These are phyloP conservation scores for Imleria badia DNA, from an alignment of 768 basidiomycete genomes.

Conservation along the genomic window DNA sequence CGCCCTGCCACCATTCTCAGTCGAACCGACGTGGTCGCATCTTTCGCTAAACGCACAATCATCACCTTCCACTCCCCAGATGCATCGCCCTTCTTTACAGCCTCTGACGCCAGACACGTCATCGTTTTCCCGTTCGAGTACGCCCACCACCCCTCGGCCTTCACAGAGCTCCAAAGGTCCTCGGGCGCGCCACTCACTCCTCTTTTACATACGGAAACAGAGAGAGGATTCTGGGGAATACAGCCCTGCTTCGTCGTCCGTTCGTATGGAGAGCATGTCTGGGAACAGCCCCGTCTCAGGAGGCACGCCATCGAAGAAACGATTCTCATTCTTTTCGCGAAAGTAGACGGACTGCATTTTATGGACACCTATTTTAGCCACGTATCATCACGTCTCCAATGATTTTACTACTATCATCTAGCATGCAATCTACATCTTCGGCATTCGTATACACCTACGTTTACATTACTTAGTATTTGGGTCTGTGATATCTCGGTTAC, in stretches of 20 bases:
- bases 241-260: conserved; percentile 27
- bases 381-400: conserved; percentile 16
- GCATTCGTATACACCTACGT: conserved; percentile 9
- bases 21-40: conserved; percentile 21
- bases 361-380: conserved; percentile 13
- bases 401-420: conserved; percentile 17
- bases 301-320: conserved; percentile 19
- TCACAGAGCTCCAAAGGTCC: conserved; percentile 28
- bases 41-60: conserved; percentile 22
- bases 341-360: conserved; percentile 22
- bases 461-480: conserved; percentile 2
- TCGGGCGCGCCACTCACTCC: conserved; percentile 26
- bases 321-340: conserved; percentile 32
- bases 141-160: conserved; percentile 28
- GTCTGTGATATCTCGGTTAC: background rate
- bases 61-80: conserved; percentile 20
- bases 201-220: conserved; percentile 34
- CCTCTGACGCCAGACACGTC: conserved; percentile 31
- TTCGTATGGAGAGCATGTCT: conserved; percentile 17
- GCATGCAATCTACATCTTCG: conserved; percentile 13
- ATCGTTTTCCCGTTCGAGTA: conserved; percentile 32
- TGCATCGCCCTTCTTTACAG: conserved; percentile 29
- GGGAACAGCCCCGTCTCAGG: conserved; percentile 8
- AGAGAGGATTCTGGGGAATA: conserved; percentile 14
- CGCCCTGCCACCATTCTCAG: conserved; percentile 27